Conservation (phyloP, 768 basidiomycete species). For the Collybia sp. region DNA sequence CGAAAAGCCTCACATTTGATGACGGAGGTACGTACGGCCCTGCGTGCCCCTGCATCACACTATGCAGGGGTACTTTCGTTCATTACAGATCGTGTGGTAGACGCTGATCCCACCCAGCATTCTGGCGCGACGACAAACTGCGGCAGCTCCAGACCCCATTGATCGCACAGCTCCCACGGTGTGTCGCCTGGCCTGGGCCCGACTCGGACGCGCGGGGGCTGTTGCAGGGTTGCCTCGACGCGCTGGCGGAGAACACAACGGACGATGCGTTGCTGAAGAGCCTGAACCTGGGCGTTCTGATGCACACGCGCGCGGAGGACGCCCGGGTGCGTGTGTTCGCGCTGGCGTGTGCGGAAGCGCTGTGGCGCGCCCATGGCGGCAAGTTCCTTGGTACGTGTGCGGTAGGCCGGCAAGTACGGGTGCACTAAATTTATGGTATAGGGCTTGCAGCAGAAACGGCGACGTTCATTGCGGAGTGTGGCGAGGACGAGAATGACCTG, state of each 20-base stretch:
- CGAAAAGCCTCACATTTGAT: slow-evolving; percentile 70
- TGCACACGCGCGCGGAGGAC: slow-evolving; percentile 88
- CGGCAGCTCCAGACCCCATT: slow-evolving; percentile 55
- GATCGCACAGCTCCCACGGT: slow-evolving; percentile 61
- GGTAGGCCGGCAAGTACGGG: not conserved
- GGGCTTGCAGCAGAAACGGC: slow-evolving; percentile 79
- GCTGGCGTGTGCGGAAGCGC: slow-evolving; percentile 55
- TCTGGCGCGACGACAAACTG: slow-evolving; percentile 86
- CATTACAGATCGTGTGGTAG: not conserved
- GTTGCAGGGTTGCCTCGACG: slow-evolving; percentile 47
- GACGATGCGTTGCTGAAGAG: slow-evolving; percentile 69
- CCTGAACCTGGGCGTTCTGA: slow-evolving; percentile 79
- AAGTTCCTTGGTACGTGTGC: slow-evolving; percentile 63
- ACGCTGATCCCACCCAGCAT: too few relatives aligned
- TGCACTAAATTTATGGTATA: slow-evolving; percentile 18
- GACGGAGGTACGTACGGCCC: slow-evolving; percentile 60
- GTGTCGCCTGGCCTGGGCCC: slow-evolving; percentile 13
- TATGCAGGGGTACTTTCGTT: too few relatives aligned
- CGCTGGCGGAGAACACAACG: slow-evolving; percentile 47
- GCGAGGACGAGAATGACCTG: slow-evolving; percentile 83
- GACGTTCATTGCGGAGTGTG: slow-evolving; percentile 83
- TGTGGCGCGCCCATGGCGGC: slow-evolving; percentile 77
- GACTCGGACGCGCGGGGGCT: slow-evolving; percentile 30
- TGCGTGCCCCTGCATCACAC: too few relatives aligned
- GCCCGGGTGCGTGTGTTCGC: slow-evolving; percentile 64